Evolutionary conservation across 2,329 filamentous ascomycete species (phyloP).

Genomic region (Lasiodiplodia theobromae): DNA sequence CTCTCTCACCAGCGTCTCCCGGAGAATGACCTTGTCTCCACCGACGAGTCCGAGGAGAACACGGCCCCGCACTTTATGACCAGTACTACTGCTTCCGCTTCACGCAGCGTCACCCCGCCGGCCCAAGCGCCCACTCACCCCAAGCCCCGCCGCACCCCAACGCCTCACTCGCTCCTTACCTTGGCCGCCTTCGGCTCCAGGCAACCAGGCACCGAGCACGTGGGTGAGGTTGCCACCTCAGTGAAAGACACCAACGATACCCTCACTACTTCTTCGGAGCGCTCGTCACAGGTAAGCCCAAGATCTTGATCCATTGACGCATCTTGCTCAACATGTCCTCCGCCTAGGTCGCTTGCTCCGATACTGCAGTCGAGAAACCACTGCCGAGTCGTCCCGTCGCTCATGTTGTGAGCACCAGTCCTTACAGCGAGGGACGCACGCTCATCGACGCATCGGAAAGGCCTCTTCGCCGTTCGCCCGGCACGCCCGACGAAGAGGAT

Average conservation of each 20-base stretch:
- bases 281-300: neutral
- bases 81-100: conserved; percentile 38
- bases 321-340: conserved; percentile 22
- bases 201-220: conserved; percentile 28
- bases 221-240: conserved; percentile 14
- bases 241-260: neutral
- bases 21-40: conserved; percentile 33
- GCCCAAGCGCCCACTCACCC: conserved; percentile 12
- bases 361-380: conserved; percentile 43
- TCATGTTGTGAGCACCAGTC: conserved; percentile 42
- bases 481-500: conserved; percentile 37
- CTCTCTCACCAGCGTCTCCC: conserved; percentile 22
- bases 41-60: conserved; percentile 22
- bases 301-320: neutral
- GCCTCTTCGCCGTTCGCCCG: conserved; percentile 35
- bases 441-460: conserved; percentile 50
- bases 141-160: conserved; percentile 21
- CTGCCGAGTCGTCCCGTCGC: conserved; percentile 49
- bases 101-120: conserved; percentile 32
- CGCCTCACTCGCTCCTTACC: conserved; percentile 27
- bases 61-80: conserved; percentile 34
- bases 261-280: conserved; percentile 27
- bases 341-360: neutral
- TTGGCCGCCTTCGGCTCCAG: conserved; percentile 12
- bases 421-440: conserved; percentile 46